Evolutionary conservation across 306 rosid species (phyloP).

Genomic region (Gastrolobium villosum): DNA sequence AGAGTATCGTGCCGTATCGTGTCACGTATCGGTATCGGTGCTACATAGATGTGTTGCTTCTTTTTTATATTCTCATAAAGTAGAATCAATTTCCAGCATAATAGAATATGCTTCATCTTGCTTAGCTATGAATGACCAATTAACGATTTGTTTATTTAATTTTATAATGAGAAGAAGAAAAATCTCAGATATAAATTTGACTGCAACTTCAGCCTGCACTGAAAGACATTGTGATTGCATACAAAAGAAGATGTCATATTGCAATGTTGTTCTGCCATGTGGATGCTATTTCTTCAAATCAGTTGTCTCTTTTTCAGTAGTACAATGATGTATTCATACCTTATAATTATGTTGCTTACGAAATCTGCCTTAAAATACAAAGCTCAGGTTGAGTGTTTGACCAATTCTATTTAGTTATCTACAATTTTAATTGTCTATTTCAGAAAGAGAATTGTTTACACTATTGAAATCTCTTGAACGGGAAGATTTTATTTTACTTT

Average conservation of each 20-base stretch:
- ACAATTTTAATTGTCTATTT: not conserved
- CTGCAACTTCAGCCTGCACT: not conserved
- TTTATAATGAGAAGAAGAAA: conserved; percentile 15
- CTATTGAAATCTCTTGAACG: not conserved
- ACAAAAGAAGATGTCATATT: not conserved
- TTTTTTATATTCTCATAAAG: not conserved
- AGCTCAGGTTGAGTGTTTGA: conserved; percentile 12
- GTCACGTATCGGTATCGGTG: too few species aligned
- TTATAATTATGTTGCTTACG: not conserved
- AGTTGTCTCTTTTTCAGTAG: not conserved
- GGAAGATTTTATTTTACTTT: not conserved
- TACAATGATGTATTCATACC: not conserved
- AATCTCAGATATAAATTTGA: conserved; percentile 11
- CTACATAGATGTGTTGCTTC: too few species aligned
- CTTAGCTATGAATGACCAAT: conserved; percentile 36
- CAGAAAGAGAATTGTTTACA: not conserved
- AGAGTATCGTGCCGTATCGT: too few species aligned
- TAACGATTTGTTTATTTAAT: conserved; percentile 36
- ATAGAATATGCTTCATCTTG: conserved; percentile 51
- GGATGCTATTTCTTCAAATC: conserved; percentile 16
- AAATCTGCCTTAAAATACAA: not conserved
- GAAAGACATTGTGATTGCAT: not conserved
- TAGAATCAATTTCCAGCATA: conserved; percentile 40
- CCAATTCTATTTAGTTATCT: conserved; percentile 3
- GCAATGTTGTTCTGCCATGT: conserved; percentile 38